Base-by-base conservation (phyloP, 2,329 filamentous ascomycete species). In the Cytospora chrysosperma region DNA sequence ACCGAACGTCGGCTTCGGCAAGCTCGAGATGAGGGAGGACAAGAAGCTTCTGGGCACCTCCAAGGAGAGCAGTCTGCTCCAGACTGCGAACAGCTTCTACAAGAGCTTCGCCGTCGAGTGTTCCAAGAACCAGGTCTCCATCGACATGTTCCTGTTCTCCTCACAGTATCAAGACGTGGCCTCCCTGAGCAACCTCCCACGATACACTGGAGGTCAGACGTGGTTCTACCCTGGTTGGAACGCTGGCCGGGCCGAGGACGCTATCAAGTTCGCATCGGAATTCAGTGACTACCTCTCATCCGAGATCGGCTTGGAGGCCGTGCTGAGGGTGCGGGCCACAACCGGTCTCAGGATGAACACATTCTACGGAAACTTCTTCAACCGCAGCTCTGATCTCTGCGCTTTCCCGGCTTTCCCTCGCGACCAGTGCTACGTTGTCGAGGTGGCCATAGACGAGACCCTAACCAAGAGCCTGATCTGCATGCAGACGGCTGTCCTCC, bases 311-410 rank as follows among this genome's bases (percentile, higher is more conserved):
- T 80, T 99, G 40, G 95, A 99, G 77, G 95, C 95, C 51, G 95
- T 99, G 43, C 88, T 99, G 62, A 90, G 95, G 74, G 95, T 99
- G 47, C 89, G 95, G 69, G 95, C 95, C 21, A 97, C 93, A 2
- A 98, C 93, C 27, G 95, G 95, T 59, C 80, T 99, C 64, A 88
- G 95, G 60, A 98, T 98, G 91, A 97, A 89, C 79, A 93, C 94
- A 2, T 99, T 99, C 79, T 99, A 98, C 76, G 95, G 95, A 69
- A 99, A 99, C 80, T 99, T 99, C 79, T 99, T 99, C 84, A 99
- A 98, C 81, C 87, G 95, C 70, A 97, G 92, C 74, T 97, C 93
- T 19, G 95, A 99, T 78, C 86, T 99, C 34, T 98, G 95, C 75
- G 95, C 95, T 15, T 99, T 99, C 83, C 95, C 95, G 1, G 93